These are phyloP conservation scores for Discostella stelligeroides DNA, from an alignment of 108 stramenopile genomes.

Conservation along the genomic window DNA sequence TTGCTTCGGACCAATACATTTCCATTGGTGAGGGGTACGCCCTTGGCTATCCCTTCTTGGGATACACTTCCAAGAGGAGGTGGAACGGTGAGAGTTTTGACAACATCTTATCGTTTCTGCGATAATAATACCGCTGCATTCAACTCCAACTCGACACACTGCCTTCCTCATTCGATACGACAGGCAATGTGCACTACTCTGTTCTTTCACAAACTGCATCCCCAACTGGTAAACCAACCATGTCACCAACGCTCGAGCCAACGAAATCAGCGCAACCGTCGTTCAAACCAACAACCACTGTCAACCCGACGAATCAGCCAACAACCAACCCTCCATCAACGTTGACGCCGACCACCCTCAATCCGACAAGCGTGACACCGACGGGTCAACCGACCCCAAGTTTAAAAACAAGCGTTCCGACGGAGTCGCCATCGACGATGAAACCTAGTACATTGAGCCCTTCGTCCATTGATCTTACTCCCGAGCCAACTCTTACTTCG, in stretches of 20 bases:
- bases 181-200: conserved; percentile 13
- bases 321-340: background rate
- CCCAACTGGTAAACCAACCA: background rate
- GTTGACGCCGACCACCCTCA: background rate
- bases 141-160: no score
- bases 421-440: background rate
- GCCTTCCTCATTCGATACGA: background rate
- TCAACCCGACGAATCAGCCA: background rate
- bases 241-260: background rate
- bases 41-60: conserved; percentile 13
- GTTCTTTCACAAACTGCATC: background rate
- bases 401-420: background rate
- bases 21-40: conserved; percentile 31
- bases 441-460: background rate
- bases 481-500: no score
- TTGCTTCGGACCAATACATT: conserved; percentile 25
- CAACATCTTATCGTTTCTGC: background rate
- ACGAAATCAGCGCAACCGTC: background rate
- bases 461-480: no score
- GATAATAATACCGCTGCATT: no score
- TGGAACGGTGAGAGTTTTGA: conserved; percentile 37
- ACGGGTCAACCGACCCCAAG: background rate
- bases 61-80: conserved; percentile 4
- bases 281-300: background rate
- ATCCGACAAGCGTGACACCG: background rate